A percentile compares a stretch with the other conserved stretches of the same genome.
phyloP scores from a whole-genome alignment of 495 filamentous ascomycete species.

The Glutinoglossum americanum region DNA sequence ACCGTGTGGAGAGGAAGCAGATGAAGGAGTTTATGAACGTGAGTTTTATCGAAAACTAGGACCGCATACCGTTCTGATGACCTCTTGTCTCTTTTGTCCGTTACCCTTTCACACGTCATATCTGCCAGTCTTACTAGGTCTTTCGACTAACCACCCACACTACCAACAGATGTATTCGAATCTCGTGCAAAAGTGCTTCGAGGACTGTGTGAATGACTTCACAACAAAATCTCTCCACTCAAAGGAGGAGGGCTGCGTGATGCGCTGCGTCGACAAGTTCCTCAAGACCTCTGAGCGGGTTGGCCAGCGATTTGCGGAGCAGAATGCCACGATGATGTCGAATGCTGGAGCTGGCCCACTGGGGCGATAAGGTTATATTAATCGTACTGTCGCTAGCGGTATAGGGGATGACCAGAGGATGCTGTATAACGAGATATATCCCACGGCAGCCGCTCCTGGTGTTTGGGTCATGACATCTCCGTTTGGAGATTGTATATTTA shows the following conservation, averaged over 20 bases:
- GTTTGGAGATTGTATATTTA: not conserved
- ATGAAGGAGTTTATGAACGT: constrained; percentile 98
- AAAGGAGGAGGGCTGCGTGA: constrained; percentile 74
- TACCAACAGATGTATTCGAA: constrained; percentile 71
- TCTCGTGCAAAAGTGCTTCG: constrained; percentile 88
- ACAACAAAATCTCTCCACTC: constrained; percentile 78
- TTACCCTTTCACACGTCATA: not conserved
- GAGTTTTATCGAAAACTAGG: constrained; percentile 17
- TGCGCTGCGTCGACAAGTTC: constrained; percentile 87
- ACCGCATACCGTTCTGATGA: not conserved
- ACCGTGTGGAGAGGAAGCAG: constrained; percentile 87
- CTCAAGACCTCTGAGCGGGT: constrained; percentile 71
- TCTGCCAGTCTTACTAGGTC: not conserved
- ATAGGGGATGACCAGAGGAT: not conserved
- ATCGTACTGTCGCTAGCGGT: not conserved
- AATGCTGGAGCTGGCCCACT: constrained; percentile 19
- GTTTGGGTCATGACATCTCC: not conserved
- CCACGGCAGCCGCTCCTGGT: not conserved
- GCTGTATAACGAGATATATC: not conserved
- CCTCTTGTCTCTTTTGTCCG: constrained; percentile 1
- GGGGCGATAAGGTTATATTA: not conserved
- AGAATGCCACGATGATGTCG: constrained; percentile 71
- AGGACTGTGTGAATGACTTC: constrained; percentile 94
- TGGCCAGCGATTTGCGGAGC: constrained; percentile 81
- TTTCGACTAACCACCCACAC: constrained; percentile 3